Evolutionary conservation across 2,329 filamentous ascomycete species (phyloP).

Genomic region (Diaporthe nobilis): DNA sequence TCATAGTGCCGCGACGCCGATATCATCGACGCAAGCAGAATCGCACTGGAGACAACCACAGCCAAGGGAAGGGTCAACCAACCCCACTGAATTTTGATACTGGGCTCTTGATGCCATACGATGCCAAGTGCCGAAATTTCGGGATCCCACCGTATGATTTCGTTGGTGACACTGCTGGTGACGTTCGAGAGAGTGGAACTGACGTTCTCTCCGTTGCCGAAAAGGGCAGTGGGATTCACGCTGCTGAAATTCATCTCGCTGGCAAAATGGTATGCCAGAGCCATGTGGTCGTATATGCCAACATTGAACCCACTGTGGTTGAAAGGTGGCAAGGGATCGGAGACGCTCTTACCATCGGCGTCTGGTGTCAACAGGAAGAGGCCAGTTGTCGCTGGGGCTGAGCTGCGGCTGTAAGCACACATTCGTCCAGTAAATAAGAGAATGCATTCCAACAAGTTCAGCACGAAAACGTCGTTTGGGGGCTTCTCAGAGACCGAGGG

Average conservation of each 20-base stretch:
- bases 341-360: not conserved
- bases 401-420: not conserved
- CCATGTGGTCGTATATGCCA: not conserved
- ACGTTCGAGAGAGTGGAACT: not conserved
- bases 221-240: not conserved
- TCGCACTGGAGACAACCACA: not conserved
- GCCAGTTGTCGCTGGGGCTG: not conserved
- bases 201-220: not conserved
- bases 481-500: not conserved
- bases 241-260: not conserved
- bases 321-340: not conserved
- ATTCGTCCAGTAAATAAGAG: too few species aligned
- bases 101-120: not conserved
- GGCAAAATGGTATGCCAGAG: not conserved
- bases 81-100: not conserved
- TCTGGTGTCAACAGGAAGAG: not conserved
- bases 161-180: not conserved
- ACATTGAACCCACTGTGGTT: not conserved
- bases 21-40: slow-evolving; percentile 2
- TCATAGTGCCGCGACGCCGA: not conserved
- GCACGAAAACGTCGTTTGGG: not conserved
- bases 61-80: not conserved
- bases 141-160: not conserved
- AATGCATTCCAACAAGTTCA: not conserved
- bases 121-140: not conserved